phyloP scores from a whole-genome alignment of 164 flowering plant genomes.

The Kalanchoe fedtschenkoi region DNA sequence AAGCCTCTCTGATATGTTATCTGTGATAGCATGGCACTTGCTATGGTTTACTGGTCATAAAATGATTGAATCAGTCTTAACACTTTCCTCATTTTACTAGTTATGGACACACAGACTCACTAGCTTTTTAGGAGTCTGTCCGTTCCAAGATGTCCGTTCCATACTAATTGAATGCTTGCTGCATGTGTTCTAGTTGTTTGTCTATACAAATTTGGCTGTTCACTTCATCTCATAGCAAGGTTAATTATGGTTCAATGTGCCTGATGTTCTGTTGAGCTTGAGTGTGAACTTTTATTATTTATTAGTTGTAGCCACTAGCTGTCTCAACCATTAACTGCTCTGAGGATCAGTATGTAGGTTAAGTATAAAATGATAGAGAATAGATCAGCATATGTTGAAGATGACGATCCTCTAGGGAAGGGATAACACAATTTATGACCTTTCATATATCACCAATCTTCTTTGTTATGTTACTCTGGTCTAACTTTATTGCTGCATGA shows the following conservation, averaged over 20 bases:
- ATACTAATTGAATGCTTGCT: no score
- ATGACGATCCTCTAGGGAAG: slow-evolving; percentile 22
- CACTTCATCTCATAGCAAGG: not conserved
- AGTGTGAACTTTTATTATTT: not conserved
- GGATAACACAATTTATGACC: slow-evolving; percentile 13
- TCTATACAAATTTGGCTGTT: no score
- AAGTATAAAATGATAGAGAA: slow-evolving; percentile 29
- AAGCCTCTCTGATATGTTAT: no score
- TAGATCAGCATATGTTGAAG: slow-evolving; percentile 30
- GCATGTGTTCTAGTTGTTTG: no score
- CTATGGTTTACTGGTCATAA: no score
- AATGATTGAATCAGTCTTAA: no score
- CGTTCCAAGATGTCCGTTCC: no score
- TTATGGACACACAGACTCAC: no score
- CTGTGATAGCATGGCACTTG: no score
- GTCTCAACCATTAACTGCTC: slow-evolving; percentile 17
- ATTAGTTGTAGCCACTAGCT: not conserved
- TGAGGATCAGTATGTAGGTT: slow-evolving; percentile 30
- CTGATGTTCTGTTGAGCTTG: not conserved
- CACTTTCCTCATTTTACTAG: no score
- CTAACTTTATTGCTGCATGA: not conserved
- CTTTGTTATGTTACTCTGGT: slow-evolving; percentile 3
- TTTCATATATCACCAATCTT: not conserved
- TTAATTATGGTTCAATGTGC: not conserved
- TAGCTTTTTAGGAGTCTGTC: no score